Base-by-base conservation (phyloP, 306 rosid genomes). In the Abrus pulchellus region DNA sequence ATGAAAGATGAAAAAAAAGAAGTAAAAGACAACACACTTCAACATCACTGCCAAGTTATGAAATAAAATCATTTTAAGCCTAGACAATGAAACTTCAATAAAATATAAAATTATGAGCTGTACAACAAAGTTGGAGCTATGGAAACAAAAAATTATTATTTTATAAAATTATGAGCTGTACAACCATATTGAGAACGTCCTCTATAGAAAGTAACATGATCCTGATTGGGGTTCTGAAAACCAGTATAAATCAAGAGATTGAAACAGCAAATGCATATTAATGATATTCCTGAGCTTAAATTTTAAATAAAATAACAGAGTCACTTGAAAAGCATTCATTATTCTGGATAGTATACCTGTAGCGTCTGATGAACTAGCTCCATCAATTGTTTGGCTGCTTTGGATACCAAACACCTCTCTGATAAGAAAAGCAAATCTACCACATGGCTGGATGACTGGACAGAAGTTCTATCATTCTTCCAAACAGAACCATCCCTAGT, bases 321-420 rank as follows among this genome's bases (percentile, higher is more conserved):
- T 60, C 81, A 75, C 54, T 28, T 55, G 65, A 40, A 67, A 76
- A 72, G 38, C 49, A 50, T 68, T 63, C 57, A 48, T 33, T 52
- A 38, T 38, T 47, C 70, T 63, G 47, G 56, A 70, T 30, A 32
- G 75, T 68, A 70, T 81, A 94, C 99, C 97, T 87, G 83, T 66
- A 95, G 84, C 3, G 94, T 93, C 87, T 91, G 94, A 86, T 95
- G 99, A 87, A 93, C 89, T 81, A 93, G 89, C 79, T 90, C 89
- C 94, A 93, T 87, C 72, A 93, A 80, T 56, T 90, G 89, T 67
- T 83, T 88, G 52, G 97, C 98, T 27, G 97, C 97, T 87, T 88
- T 88, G 71, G 99, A 95, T 57, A 93, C 94, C 72, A 88, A 90
- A 77, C 96, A 93, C 78, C 90, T 89, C 78, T 91, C 98, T 5